Percentiles rank a stretch among this genome's conserved stretches.
Conservation (phyloP, 1,284 basidiomycete species). For the Tilletia setariae region DNA sequence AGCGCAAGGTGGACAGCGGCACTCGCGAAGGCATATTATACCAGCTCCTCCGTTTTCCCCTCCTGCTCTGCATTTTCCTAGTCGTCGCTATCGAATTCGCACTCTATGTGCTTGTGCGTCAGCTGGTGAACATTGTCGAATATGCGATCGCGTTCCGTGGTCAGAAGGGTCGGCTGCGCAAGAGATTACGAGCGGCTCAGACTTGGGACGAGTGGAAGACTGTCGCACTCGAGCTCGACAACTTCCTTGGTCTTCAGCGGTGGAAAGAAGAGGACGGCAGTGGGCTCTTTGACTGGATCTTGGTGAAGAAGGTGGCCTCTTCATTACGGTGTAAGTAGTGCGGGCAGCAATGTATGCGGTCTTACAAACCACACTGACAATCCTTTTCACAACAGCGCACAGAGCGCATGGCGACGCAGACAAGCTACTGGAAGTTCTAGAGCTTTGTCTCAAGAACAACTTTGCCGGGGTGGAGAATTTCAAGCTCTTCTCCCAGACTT, state of each 20-base stretch:
- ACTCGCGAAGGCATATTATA: slow-evolving; percentile 47
- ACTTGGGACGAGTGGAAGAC: slow-evolving; percentile 78
- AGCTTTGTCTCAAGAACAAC: slow-evolving; percentile 85
- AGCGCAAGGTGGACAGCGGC: slow-evolving; percentile 31
- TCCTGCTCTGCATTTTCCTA: slow-evolving; percentile 70
- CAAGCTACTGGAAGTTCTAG: slow-evolving; percentile 78
- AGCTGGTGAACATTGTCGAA: slow-evolving; percentile 65
- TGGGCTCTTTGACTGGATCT: slow-evolving; percentile 52
- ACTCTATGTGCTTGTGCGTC: slow-evolving; percentile 76
- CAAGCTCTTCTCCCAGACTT: slow-evolving; percentile 82
- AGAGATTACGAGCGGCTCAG: slow-evolving; percentile 69
- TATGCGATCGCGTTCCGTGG: slow-evolving; percentile 68
- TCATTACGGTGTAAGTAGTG: slow-evolving; percentile 29
- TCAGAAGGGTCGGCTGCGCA: slow-evolving; percentile 71
- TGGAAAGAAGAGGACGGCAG: slow-evolving; percentile 49
- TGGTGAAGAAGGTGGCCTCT: slow-evolving; percentile 48
- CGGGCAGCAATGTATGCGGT: slow-evolving; percentile 62
- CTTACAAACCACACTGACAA: slow-evolving; percentile 78
- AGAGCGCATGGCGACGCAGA: slow-evolving; percentile 62
- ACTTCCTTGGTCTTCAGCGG: slow-evolving; percentile 49
- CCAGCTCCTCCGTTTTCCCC: slow-evolving; percentile 43
- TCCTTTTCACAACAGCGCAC: slow-evolving; percentile 65
- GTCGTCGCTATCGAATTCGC: slow-evolving; percentile 84
- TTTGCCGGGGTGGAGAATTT: slow-evolving; percentile 91
- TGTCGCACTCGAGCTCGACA: slow-evolving; percentile 74